Percentiles rank a stretch among this genome's conserved stretches.
These are phyloP conservation scores for Colletotrichum sublineola DNA, from an alignment of 2,329 filamentous ascomycete genomes.

Conservation along the genomic window DNA sequence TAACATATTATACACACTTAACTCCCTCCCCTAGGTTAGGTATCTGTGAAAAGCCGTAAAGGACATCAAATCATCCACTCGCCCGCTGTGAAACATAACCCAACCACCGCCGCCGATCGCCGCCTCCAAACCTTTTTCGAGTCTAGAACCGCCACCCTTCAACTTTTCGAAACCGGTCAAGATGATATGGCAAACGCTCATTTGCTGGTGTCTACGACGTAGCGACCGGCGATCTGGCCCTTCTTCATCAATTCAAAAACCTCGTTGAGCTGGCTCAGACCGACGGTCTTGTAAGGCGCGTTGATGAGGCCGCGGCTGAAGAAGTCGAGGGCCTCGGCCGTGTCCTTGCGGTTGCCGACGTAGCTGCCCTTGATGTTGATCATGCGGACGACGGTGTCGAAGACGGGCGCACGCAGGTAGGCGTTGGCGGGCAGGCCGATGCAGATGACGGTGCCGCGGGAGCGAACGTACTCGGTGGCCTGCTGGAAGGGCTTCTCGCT, in stretches of 20 bases:
- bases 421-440: slow-evolving; percentile 89
- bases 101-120: slow-evolving; percentile 14
- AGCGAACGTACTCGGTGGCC: slow-evolving; percentile 87
- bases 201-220: slow-evolving; percentile 81
- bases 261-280: slow-evolving; percentile 81
- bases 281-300: slow-evolving; percentile 86
- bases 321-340: slow-evolving; percentile 91
- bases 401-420: slow-evolving; percentile 85
- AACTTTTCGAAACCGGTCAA: neutral
- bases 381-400: slow-evolving; percentile 90
- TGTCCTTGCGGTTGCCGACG: slow-evolving; percentile 92
- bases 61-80: slow-evolving; percentile 13
- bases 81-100: slow-evolving; percentile 11
- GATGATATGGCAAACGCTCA: slow-evolving; percentile 50
- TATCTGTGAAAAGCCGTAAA: slow-evolving; percentile 20
- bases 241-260: slow-evolving; percentile 83
- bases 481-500: slow-evolving; percentile 96
- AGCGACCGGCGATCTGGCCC: slow-evolving; percentile 81
- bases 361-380: slow-evolving; percentile 93
- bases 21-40: slow-evolving; percentile 34
- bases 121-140: slow-evolving; percentile 21
- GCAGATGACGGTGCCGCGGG: slow-evolving; percentile 85
- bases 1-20: slow-evolving; percentile 37
- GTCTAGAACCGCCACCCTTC: slow-evolving; percentile 7
- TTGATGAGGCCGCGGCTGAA: slow-evolving; percentile 87